Evolutionary conservation across 257 asterid species (phyloP), one percentile per base, ranked within the genome.

Genomic region (Solanum pinnatisectum): DNA sequence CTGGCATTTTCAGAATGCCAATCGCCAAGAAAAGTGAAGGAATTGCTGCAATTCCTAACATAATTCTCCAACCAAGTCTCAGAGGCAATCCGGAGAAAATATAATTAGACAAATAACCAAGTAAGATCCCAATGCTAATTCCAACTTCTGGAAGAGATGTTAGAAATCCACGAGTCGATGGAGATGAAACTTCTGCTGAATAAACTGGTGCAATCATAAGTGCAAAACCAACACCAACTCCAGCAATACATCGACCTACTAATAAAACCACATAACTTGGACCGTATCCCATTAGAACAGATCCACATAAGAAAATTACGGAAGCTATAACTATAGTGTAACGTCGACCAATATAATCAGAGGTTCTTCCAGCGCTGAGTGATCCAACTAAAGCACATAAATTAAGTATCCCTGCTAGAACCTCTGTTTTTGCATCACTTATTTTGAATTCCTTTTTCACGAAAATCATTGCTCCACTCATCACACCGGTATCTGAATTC

Each of bases 171-270:
- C 98, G 95, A 30, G 91, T 87, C 15, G 89, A 83, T 0, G 98
- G 95, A 2, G 98, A 86, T 6, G 98, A 95, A 4, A 96, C 88
- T 78, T 96, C 98, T 16, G 98, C 98, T 0, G 97, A 93, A 70
- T 96, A 96, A 13, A 96, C 98, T 1, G 98, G 98, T 0, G 98
- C 98, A 6, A 96, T 95, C 98, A 96, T 96, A 5, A 96, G 95
- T 6, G 97, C 98, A 74, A 95, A 96, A 25, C 98, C 98, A 2
- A 96, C 98, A 0, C 98, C 98, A 1, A 96, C 71, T 2, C 98
- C 98, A 5, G 98, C 96, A 1, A 89, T 81, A 91, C 96, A 93
- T 32, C 98, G 74, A 0, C 98, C 98, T 25, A 88, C 56, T 1
- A 95, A 30, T 3, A 95, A 93, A 70, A 93, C 90, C 10, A 46